A percentile compares a stretch with the other conserved stretches of the same genome.
phyloP scores from a whole-genome alignment of 148 eudicot species.

The Tetragonia tetragonoides region DNA sequence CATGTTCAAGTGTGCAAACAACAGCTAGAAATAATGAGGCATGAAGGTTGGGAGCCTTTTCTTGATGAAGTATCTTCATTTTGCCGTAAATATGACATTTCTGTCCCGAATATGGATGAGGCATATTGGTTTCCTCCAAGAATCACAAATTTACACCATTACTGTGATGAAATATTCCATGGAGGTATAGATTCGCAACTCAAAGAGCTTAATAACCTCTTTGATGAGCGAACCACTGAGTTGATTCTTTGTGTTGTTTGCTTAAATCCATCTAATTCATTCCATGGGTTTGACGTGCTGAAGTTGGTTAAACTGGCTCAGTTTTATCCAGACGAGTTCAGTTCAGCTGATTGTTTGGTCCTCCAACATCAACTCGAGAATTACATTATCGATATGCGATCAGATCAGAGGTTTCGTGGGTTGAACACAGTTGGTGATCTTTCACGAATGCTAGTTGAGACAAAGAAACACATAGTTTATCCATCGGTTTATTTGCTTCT shows the following conservation, averaged over 20 bases:
- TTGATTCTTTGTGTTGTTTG: not conserved
- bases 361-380: not conserved
- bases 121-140: not conserved
- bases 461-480: constrained; percentile 1
- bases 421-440: constrained; percentile 11
- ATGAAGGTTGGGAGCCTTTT: constrained; percentile 5
- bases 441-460: constrained; percentile 12
- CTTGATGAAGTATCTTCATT: not conserved
- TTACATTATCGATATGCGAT: not conserved
- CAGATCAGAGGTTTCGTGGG: constrained; percentile 5
- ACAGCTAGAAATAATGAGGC: constrained; percentile 7
- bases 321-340: constrained; percentile 10
- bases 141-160: not conserved
- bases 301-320: constrained; percentile 8
- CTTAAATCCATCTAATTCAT: constrained; percentile 12
- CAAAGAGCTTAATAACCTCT: constrained; percentile 3
- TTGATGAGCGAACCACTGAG: not conserved
- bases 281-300: not conserved
- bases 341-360: not conserved
- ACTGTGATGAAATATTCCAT: not conserved
- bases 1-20: not conserved
- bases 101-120: constrained; percentile 1
- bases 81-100: not conserved
- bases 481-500: constrained; percentile 4
- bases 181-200: constrained; percentile 1